Conservation (phyloP, 257 asterid genomes). For the Paulownia fortunei region DNA sequence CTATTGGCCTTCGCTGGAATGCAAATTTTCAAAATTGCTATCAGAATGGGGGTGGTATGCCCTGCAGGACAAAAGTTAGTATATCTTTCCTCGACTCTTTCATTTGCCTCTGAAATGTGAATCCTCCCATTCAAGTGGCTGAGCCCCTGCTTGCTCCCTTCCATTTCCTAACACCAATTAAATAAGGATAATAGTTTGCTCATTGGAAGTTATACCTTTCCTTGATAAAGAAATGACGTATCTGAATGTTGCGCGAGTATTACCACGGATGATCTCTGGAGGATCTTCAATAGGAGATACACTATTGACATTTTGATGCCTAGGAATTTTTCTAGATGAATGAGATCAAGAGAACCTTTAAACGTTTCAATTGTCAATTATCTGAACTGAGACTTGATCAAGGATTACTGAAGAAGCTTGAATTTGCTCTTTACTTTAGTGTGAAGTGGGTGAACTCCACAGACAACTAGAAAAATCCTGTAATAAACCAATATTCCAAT, state of each 20-base stretch:
- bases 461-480: not conserved
- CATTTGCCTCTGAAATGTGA: conserved; percentile 17
- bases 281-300: not conserved
- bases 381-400: not conserved
- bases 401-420: conserved; percentile 6
- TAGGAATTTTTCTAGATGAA: not conserved
- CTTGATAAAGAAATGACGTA: not conserved
- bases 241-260: not conserved
- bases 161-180: not conserved
- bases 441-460: not conserved
- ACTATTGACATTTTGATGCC: not conserved
- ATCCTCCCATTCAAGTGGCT: conserved; percentile 11
- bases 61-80: conserved; percentile 67
- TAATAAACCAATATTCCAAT: not conserved
- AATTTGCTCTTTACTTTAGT: not conserved
- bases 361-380: not conserved
- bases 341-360: not conserved
- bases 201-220: not conserved
- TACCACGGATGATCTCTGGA: not conserved
- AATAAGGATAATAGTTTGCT: not conserved
- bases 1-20: conserved; percentile 75
- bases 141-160: conserved; percentile 8
- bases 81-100: conserved; percentile 29
- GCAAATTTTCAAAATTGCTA: conserved; percentile 52
- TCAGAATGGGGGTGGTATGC: conserved; percentile 60